Conservation (phyloP, 805 yeast genomes). For the Soucietia sequanensis region DNA sequence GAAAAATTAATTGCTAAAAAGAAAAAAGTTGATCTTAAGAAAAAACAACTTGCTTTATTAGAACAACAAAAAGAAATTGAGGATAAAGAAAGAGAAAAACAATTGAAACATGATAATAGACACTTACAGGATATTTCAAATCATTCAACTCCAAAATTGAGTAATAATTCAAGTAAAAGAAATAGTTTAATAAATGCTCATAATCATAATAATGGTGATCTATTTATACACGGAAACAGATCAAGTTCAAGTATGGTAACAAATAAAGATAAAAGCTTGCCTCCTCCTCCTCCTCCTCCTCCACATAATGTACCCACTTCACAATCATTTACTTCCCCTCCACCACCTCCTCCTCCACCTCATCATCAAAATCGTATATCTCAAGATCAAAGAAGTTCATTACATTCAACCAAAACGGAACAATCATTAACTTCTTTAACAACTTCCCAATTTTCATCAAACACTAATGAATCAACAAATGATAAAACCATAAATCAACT, state of each 20-base stretch:
- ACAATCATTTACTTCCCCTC: neutral
- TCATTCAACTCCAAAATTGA: constrained; percentile 1
- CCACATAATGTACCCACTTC: neutral
- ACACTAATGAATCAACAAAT: constrained; percentile 4
- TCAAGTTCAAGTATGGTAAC: constrained; percentile 10
- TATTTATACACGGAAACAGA: constrained; percentile 3
- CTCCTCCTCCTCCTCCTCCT: constrained; percentile 10
- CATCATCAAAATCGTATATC: neutral
- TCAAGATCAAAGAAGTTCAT: constrained; percentile 16
- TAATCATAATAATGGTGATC: constrained; percentile 1
- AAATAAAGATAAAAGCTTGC: constrained; percentile 13
- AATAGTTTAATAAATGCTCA: constrained; percentile 1
- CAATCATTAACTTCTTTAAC: constrained; percentile 9
- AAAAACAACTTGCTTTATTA: constrained; percentile 24
- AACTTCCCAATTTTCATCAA: constrained; percentile 10
- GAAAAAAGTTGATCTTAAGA: constrained; percentile 56
- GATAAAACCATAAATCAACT: neutral
- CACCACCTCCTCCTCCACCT: constrained; percentile 1
- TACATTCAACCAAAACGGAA: constrained; percentile 15
- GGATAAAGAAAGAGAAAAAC: constrained; percentile 6
- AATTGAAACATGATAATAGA: neutral
- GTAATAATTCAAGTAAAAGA: constrained; percentile 5
- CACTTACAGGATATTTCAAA: constrained; percentile 2
- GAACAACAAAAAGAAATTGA: constrained; percentile 8
- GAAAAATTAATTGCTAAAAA: constrained; percentile 76